Evolutionary conservation across 441 rosid species (phyloP).

Genomic region (Euphorbia schlechtendalii): DNA sequence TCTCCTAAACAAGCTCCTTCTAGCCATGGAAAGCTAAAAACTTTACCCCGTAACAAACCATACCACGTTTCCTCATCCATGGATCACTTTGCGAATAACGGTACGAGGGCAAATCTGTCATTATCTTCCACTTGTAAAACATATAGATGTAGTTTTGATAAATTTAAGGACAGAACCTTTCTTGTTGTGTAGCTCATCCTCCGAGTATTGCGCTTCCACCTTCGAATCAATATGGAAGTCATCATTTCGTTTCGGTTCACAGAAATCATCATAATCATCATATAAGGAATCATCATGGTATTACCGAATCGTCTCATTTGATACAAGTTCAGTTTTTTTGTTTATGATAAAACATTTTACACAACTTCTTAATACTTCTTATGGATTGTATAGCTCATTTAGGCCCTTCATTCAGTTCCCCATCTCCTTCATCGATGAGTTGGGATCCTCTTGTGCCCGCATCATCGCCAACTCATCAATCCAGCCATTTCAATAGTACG

Average conservation of each 20-base stretch:
- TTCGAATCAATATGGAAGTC: slow-evolving; percentile 23
- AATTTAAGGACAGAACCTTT: slow-evolving; percentile 7
- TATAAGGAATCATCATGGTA: slow-evolving; percentile 21
- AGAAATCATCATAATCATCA: slow-evolving; percentile 28
- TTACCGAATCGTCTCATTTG: slow-evolving; percentile 24
- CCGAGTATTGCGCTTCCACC: slow-evolving; percentile 49
- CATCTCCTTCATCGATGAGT: slow-evolving; percentile 23
- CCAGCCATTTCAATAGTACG: slow-evolving; percentile 29
- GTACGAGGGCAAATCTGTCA: too few relatives aligned
- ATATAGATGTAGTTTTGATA: not conserved
- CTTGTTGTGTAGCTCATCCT: slow-evolving; percentile 30
- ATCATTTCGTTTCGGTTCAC: slow-evolving; percentile 26
- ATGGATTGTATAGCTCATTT: slow-evolving; percentile 28
- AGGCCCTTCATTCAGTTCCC: slow-evolving; percentile 27
- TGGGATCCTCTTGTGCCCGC: slow-evolving; percentile 32
- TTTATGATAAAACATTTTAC: not conserved
- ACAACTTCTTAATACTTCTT: slow-evolving; percentile 1
- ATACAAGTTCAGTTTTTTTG: slow-evolving; percentile 26
- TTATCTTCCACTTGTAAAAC: too few relatives aligned
- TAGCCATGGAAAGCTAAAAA: slow-evolving; percentile 21
- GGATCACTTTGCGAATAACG: slow-evolving; percentile 25
- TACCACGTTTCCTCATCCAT: slow-evolving; percentile 20
- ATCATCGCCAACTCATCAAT: slow-evolving; percentile 21
- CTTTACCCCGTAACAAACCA: slow-evolving; percentile 20
- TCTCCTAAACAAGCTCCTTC: slow-evolving; percentile 26